Base-by-base conservation (phyloP, 129 eudicot species). In the Chrysanthemum seticuspe region DNA sequence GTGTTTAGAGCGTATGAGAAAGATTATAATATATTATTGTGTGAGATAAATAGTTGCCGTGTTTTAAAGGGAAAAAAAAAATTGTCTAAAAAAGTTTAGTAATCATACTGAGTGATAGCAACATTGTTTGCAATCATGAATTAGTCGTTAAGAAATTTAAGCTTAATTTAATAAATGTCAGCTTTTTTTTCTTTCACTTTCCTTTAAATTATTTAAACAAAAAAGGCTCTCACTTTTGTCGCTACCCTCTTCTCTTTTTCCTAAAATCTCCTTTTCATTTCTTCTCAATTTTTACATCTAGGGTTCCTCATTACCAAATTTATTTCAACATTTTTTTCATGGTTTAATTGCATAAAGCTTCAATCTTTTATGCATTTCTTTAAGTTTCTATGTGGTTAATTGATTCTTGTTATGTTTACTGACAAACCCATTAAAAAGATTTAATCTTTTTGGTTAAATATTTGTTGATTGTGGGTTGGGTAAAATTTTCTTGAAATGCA, bases 211-310 rank as follows among this genome's bases (percentile, higher is more conserved):
- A 53, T 53, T 53, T 13, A 40, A 40, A 40, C 47, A 40, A 13
- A 13, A 62, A 29, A 62, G 49, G 49, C 45, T 31, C 67, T 44
- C 75, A 68, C 86, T 85, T 80, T 85, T 82, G 83, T 78, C 85
- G 67, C 69, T 76, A 62, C 81, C 76, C 80, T 71, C 79, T 77
- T 27, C 72, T 19, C 75, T 71, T 56, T 45, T 67, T 70, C 47
- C 71, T 40, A 71, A 62, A 81, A 75, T 58, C 12, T 71, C 70
- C 58, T 73, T 71, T 74, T n/a, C 36, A 70, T 57, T 61, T 23
- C 61, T 64, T 50, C 72, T 75, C 45, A 72, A 79, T 74, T 80
- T 53, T 73, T 69, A 85, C 76, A 85, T 78, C 86, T 76, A 74
- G 88, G 92, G 85, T 83, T 85, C 80, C 78, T 49, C 76, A 71